Base-by-base conservation (phyloP, 2,329 filamentous ascomycete species). In the Phaeosphaeriaceae sp. region DNA sequence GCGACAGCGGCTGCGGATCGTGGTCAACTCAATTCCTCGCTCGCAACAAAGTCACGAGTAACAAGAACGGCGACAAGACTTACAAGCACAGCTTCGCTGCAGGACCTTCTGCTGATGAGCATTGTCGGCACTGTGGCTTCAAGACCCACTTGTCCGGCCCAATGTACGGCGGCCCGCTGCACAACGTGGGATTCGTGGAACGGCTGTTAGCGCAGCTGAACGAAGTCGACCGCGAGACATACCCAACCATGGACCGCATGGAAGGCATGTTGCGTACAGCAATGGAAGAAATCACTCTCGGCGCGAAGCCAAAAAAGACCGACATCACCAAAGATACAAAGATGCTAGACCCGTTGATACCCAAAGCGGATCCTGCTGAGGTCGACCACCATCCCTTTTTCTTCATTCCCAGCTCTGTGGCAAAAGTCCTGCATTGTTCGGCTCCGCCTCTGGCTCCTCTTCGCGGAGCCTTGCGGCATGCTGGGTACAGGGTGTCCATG, bases 191-290 rank as follows among this genome's bases (percentile, higher is more conserved):
- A 1, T 99, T 97, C 72, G 88, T 99, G 60, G 86, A 91, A 70
- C 86, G 86, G 55, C 88, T 99, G 22, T 83, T 99, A 17, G 85
- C 88, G 45, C 85, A 89, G 56, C 83, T 97, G 9, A 88, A 91
- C 0, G 79, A 82, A 3, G 86, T 88, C 0, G 86, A 93, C 48
- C 83, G 83, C 24, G 82, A 88, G 0, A 85, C 88, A 0, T 99
- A 99, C 72, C 88, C 88, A 41, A 99, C 95, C 0, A 86, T 89
- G 25, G 84, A 87, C 15, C 87, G 95, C 53, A 89, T 99, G 48
- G 88, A 94, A 76, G 95, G 95, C 52, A 97, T 98, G 93, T 84
- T 99, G 40, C 89, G 88, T 21, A 93, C 92, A 2, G 94, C 93
- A 0, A 83, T 96, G 6, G 92, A 97, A 70, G 95, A 99, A 74